Base-by-base conservation (phyloP, 306 rosid genomes). In the Adenanthera pavonina region DNA sequence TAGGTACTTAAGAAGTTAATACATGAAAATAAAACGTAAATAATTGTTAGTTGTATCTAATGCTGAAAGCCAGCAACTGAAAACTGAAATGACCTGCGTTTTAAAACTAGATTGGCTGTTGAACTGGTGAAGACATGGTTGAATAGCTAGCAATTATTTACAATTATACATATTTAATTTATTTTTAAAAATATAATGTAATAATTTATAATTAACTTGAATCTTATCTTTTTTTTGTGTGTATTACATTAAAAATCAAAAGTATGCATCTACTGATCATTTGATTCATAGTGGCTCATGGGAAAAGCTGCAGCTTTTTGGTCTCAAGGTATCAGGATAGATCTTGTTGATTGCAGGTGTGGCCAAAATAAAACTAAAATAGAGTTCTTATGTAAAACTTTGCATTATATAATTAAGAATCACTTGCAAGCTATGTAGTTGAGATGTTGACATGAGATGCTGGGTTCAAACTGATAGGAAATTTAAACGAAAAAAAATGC, bases 1-100 rank as follows among this genome's bases (percentile, higher is more conserved):
- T 3, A 88, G 98, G 98, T 94, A 82, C 41, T 44, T 70, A 6
- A 49, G 68, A 44, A 47, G 34, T 38, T 61, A 30, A 61, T 8
- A 34, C n/a, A 61, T 36, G 5, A 38, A 38, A 19, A 25, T 25
- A 9, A 11, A 12, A 2, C 69, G 40, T 30, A 35, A 46, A 36
- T 67, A 67, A 68, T 25, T 68, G 75, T n/a, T 19, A 19, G 30
- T 68, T 52, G 56, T 57, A 1, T 56, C 67, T 38, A 4, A 3
- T 13, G 75, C 68, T 67, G 43, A 76, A 64, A 47, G 12, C 64
- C 47, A 43, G n/a, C 16, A 53, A 12, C 59, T 14, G 59, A 16
- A 53, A 69, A 74, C 43, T 38, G 14, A 40, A 69, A 65, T 49
- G n/a, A 49, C 14, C n/a, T 0, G 3, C 4, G 4, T 47, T 11